These are phyloP conservation scores for Dalbergia cochinchinensis DNA, from an alignment of 306 rosid species.

Conservation along the genomic window DNA sequence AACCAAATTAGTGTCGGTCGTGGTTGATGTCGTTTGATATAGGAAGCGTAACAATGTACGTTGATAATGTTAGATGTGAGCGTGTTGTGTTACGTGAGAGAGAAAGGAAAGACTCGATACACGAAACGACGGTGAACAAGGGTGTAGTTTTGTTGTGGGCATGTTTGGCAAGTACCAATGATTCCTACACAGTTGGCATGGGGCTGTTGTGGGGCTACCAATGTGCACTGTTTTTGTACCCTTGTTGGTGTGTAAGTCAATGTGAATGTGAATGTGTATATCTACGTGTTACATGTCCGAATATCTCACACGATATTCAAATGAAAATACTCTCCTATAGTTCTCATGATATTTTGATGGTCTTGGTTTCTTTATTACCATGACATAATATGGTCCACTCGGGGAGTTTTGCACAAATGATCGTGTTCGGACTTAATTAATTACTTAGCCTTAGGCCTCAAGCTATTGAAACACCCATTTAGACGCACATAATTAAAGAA, in stretches of 20 bases:
- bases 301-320: constrained; percentile 1
- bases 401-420: constrained; percentile 8
- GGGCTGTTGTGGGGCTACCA: constrained; percentile 36
- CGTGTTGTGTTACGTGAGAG: neutral
- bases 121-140: constrained; percentile 27
- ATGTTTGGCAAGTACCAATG: constrained; percentile 18
- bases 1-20: constrained; percentile 37
- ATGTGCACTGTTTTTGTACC: neutral
- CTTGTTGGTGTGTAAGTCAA: neutral
- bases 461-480: neutral
- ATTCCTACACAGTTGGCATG: constrained; percentile 41
- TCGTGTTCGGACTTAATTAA: neutral
- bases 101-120: neutral
- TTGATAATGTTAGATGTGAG: neutral
- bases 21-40: constrained; percentile 7
- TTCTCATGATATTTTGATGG: constrained; percentile 30
- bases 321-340: too few species aligned
- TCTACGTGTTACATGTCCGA: neutral
- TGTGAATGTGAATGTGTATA: neutral
- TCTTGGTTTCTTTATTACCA: neutral
- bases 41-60: neutral
- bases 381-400: constrained; percentile 2
- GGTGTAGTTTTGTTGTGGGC: neutral
- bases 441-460: constrained; percentile 21
- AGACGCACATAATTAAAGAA: neutral